phyloP scores from a whole-genome alignment of 2,329 filamentous ascomycete species.

The Nemania sp. region DNA sequence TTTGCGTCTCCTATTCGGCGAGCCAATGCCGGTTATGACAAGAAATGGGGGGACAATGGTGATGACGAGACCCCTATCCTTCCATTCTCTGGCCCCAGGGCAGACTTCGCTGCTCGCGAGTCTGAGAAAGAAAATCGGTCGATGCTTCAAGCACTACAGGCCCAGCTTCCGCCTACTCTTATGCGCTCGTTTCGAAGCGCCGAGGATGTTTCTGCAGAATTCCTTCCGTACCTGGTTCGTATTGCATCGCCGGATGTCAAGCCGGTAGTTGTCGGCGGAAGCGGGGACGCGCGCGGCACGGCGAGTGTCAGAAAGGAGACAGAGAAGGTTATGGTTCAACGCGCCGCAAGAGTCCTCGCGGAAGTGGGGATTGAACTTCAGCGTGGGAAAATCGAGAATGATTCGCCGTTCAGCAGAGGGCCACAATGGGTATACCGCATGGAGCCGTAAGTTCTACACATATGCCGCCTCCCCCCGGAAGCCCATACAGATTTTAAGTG shows the following conservation, averaged over 20 bases:
- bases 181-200: conserved; percentile 77
- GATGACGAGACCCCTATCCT: conserved; percentile 58
- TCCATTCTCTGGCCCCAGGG: conserved; percentile 80
- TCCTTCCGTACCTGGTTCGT: conserved; percentile 81
- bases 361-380: conserved; percentile 82
- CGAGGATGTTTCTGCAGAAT: conserved; percentile 76
- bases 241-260: conserved; percentile 90
- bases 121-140: conserved; percentile 77
- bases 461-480: too few relatives aligned
- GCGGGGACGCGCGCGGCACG: conserved; percentile 64
- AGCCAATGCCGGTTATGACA: conserved; percentile 47
- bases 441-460: conserved; percentile 74
- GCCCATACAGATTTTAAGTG: background rate
- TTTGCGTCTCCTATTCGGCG: conserved; percentile 74
- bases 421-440: conserved; percentile 84
- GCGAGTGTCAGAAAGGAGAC: conserved; percentile 87
- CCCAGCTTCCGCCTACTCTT: conserved; percentile 70
- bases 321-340: conserved; percentile 78
- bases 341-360: conserved; percentile 80
- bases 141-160: conserved; percentile 73
- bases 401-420: conserved; percentile 61
- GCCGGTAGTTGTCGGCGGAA: conserved; percentile 80
- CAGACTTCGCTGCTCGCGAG: conserved; percentile 81
- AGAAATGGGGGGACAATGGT: conserved; percentile 47
- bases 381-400: conserved; percentile 75